Base-by-base conservation (phyloP, 768 basidiomycete genomes). In the Agaricus sinodeliciosus region DNA sequence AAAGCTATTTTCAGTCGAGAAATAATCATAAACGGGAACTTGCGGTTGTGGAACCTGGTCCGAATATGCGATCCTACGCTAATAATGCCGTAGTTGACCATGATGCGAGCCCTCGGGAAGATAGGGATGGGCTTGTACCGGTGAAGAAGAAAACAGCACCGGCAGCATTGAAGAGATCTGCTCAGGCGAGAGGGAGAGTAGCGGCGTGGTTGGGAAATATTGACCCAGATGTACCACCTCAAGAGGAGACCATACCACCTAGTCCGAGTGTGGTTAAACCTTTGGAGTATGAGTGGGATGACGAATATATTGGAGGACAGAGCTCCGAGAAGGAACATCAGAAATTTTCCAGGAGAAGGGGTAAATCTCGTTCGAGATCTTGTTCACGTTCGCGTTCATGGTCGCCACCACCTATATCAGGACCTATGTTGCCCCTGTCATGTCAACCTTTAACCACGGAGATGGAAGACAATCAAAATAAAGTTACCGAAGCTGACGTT, bases 151-250 rank as follows among this genome's bases (percentile, higher is more conserved):
- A 62, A 55, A 65, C 61, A 63, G 56, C 58, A 51, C 9, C 63
- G 60, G 19, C 62, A 57, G 47, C 63, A 64, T 36, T 51, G 25
- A 64, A 60, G 43, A 66, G 65, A 50, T 67, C 66, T 43, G 66
- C 67, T 9, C 66, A 80, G 49, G 80, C 81, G 9, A 85, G 85
- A 55, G 86, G 87, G 6, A 71, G 85, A 19, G 82, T 91, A n/a
- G 75, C 87, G 8, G 86, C 83, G 7, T 91, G 88, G 88, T 59
- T 91, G 55, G 87, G 84, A 26, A 74, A 69, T 8, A 80, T 90
- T 44, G 83, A 84, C 48, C 72, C 78, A 3, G 78, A 76, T 39
- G 71, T 68, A 3, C 80, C 81, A 1, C 79, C 79, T 5, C 76
- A 76, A 47, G 67, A 75, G 51, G 77, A 83, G 31, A 64, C 69